Percentiles rank a stretch among this genome's conserved stretches.
phyloP scores from a whole-genome alignment of 2,329 filamentous ascomycete genomes.

The Ambrosiella beaveri region DNA sequence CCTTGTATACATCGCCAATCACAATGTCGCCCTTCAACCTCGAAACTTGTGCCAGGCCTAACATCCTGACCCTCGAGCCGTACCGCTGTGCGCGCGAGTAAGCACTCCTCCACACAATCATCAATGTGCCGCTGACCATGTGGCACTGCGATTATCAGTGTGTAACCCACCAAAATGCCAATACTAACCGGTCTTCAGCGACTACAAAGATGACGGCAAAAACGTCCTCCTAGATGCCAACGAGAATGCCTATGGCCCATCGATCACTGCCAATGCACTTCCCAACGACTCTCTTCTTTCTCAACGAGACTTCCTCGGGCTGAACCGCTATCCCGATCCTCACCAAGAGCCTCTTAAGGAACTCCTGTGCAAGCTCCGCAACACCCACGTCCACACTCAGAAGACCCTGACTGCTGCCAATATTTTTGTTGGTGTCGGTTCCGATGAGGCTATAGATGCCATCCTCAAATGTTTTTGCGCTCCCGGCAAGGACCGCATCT shows the following conservation, averaged over 20 bases:
- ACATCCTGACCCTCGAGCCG: slow-evolving; percentile 59
- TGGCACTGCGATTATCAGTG: not conserved
- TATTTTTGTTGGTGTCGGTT: slow-evolving; percentile 88
- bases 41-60: slow-evolving; percentile 55
- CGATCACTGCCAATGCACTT: slow-evolving; percentile 37
- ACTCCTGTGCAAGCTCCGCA: slow-evolving; percentile 71
- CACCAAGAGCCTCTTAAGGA: slow-evolving; percentile 81
- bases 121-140: not conserved
- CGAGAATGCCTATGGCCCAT: slow-evolving; percentile 88
- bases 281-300: slow-evolving; percentile 22
- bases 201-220: slow-evolving; percentile 96
- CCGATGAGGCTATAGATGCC: slow-evolving; percentile 91
- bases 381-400: slow-evolving; percentile 63
- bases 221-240: slow-evolving; percentile 96
- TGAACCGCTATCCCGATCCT: slow-evolving; percentile 92
- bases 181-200: slow-evolving; percentile 34
- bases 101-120: slow-evolving; percentile 20
- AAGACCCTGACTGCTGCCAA: slow-evolving; percentile 61
- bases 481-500: slow-evolving; percentile 72
- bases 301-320: slow-evolving; percentile 53
- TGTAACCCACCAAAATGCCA: not conserved
- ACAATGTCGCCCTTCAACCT: slow-evolving; percentile 52
- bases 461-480: slow-evolving; percentile 84
- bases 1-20: not conserved
- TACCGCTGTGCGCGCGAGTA: slow-evolving; percentile 73